A percentile compares a stretch with the other conserved stretches of the same genome.
phyloP scores from a whole-genome alignment of 2,329 filamentous ascomycete genomes.

The Blastomyces parvus region DNA sequence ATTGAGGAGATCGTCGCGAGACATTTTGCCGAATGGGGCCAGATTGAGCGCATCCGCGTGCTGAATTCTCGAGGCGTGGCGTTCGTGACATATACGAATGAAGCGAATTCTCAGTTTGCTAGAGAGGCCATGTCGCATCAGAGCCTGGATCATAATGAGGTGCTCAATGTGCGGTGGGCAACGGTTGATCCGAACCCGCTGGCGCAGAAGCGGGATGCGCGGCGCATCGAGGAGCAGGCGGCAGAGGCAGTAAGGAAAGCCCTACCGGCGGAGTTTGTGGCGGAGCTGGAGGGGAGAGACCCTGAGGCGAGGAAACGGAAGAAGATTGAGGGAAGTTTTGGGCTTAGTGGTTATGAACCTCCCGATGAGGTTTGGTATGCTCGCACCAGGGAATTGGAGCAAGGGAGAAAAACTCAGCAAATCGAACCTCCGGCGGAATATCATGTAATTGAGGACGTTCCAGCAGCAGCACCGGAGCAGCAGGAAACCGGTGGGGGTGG shows the following conservation, averaged over 20 bases:
- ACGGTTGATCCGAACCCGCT: conserved; percentile 93
- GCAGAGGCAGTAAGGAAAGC: conserved; percentile 86
- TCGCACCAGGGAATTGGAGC: conserved; percentile 59
- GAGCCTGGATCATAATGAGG: conserved; percentile 78
- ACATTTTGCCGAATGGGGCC: conserved; percentile 95
- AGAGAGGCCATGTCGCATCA: conserved; percentile 97
- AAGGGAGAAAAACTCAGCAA: conserved; percentile 42
- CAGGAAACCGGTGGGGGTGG: conserved; percentile 40
- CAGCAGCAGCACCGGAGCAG: conserved; percentile 17
- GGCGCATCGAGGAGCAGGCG: conserved; percentile 86
- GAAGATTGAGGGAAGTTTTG: conserved; percentile 82
- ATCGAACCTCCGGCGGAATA: conserved; percentile 43
- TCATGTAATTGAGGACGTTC: conserved; percentile 38
- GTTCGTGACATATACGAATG: conserved; percentile 89
- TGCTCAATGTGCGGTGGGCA: conserved; percentile 93
- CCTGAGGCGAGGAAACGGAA: conserved; percentile 78
- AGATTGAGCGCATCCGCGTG: conserved; percentile 78
- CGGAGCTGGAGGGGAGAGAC: conserved; percentile 86
- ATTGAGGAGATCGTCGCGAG: conserved; percentile 92
- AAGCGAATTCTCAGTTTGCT: conserved; percentile 81
- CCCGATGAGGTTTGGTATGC: conserved; percentile 92
- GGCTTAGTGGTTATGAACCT: conserved; percentile 82
- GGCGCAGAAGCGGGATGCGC: conserved; percentile 83
- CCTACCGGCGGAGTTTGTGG: conserved; percentile 79
- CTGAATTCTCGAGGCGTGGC: conserved; percentile 82